These are phyloP conservation scores for Articulospora tetracladia DNA, from an alignment of 495 filamentous ascomycete species.

Conservation along the genomic window DNA sequence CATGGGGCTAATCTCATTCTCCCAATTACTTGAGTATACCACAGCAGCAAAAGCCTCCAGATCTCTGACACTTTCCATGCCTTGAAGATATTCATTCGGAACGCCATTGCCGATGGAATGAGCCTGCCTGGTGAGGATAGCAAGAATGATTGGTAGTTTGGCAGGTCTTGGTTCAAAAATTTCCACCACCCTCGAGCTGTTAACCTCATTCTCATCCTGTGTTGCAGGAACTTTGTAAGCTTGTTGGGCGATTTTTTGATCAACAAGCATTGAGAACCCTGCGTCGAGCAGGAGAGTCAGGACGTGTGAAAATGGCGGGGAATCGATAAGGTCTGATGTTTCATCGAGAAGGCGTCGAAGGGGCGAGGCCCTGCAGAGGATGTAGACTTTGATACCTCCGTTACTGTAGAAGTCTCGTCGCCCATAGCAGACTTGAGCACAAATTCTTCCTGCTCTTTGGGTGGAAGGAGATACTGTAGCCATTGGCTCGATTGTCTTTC, in stretches of 20 bases:
- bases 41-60: constrained; percentile 93
- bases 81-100: constrained; percentile 82
- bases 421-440: constrained; percentile 61
- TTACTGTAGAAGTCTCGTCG: not conserved
- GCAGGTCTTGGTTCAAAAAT: constrained; percentile 45
- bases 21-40: constrained; percentile 87
- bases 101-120: constrained; percentile 84
- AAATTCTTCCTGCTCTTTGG: constrained; percentile 67
- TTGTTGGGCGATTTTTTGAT: constrained; percentile 70
- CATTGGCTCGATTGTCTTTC: constrained; percentile 64
- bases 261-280: constrained; percentile 75
- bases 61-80: constrained; percentile 77
- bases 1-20: constrained; percentile 61
- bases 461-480: constrained; percentile 82
- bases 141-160: constrained; percentile 87
- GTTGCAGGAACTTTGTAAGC: constrained; percentile 61
- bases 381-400: not conserved
- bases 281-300: constrained; percentile 82
- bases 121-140: constrained; percentile 81
- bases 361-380: constrained; percentile 43
- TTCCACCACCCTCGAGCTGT: constrained; percentile 39
- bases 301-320: constrained; percentile 80
- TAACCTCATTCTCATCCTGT: constrained; percentile 35
- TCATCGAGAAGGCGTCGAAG: constrained; percentile 91
- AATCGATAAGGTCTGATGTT: constrained; percentile 93